Evolutionary conservation across 805 yeast species (phyloP), one percentile per base, ranked within the genome.

Genomic region (Peterozyma xylosa): DNA sequence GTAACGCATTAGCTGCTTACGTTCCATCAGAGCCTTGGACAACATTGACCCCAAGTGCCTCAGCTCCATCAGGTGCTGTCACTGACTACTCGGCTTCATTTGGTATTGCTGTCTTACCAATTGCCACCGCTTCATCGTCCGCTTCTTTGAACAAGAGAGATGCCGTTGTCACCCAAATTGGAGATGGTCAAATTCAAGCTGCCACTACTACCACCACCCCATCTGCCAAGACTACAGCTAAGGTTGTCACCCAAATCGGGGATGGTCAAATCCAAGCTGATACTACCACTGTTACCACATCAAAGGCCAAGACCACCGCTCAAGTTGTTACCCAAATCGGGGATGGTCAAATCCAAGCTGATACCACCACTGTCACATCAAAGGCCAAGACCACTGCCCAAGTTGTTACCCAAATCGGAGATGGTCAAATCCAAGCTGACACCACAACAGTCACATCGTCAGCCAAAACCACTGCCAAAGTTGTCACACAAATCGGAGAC

Each of bases 11-110:
- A 42, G 82, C 84, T 42, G 86, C 86, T 46, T 74, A 74, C 53
- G 76, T 78, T 52, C 85, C 84, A 49, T 62, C 79, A 42, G 82
- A 76, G 48, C 79, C 82, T 53, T 83, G 85, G 85, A 63, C 83
- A 43, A 80, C 88, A 44, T 71, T 84, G 62, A 82, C 89, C 33
- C 90, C 93, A 52, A 45, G 62, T 36, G 75, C 74, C 39, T 60
- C 75, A 16, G 56, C 72, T 39, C 70, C 71, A 48, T 51, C 76
- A 9, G 78, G 79, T 55, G 82, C 78, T 49, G 53, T 71, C 41
- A 76, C 86, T 40, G 77, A 77, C 54, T 75, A 74, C 71, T 47
- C 74, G 36, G 60, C 66, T 40, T 58, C 73, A 41, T 83, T 83
- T 55, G 91, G 90, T 67, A 82, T 83, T 55, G 84, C 83, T 47